These are phyloP conservation scores for Fraxinus ornus DNA, from an alignment of 305 asterid genomes.

Conservation along the genomic window DNA sequence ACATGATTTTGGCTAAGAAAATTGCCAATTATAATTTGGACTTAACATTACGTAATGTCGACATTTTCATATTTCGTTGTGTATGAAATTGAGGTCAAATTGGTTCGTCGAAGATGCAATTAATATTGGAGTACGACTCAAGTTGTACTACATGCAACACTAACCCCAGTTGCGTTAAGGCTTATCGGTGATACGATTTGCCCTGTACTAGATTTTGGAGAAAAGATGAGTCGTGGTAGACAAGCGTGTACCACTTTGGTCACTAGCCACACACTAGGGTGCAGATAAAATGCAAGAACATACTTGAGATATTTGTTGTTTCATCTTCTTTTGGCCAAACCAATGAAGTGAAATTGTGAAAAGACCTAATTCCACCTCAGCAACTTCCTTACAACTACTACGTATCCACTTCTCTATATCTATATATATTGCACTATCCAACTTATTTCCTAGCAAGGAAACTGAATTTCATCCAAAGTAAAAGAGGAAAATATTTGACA, in stretches of 20 bases:
- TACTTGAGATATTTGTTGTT: neutral
- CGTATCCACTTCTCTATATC: neutral
- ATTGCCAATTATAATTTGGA: too few relatives aligned
- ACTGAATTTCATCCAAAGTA: neutral
- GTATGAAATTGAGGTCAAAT: neutral
- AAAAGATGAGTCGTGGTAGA: neutral
- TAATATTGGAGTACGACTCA: neutral
- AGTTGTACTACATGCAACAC: neutral
- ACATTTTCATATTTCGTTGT: neutral
- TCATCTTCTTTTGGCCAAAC: neutral
- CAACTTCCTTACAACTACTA: neutral
- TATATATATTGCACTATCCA: neutral
- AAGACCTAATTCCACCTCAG: neutral
- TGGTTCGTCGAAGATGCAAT: neutral
- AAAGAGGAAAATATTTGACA: neutral
- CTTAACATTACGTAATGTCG: too few relatives aligned
- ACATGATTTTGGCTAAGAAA: too few relatives aligned
- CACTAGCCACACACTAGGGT: neutral
- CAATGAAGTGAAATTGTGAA: neutral
- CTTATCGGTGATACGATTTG: neutral
- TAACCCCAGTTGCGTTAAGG: neutral
- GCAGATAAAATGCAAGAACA: neutral
- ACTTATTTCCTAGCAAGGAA: neutral
- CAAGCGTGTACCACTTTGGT: neutral
- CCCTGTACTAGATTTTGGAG: neutral